phyloP scores from a whole-genome alignment of 2,329 filamentous ascomycete species.

The Pseudogymnoascus sp. region DNA sequence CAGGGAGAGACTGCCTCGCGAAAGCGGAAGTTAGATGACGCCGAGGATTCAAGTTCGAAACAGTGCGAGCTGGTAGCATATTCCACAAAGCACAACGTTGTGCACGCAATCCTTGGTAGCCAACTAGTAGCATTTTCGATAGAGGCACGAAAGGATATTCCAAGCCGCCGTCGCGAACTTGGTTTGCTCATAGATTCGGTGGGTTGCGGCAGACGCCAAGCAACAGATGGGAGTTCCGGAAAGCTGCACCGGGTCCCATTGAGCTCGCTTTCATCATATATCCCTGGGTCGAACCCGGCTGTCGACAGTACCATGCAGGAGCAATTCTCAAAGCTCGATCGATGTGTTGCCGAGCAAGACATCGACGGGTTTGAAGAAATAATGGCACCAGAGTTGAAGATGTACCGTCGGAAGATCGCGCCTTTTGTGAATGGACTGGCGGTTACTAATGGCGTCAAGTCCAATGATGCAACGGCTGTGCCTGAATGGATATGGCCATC shows the following conservation, averaged over 20 bases:
- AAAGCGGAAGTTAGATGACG: constrained; percentile 21
- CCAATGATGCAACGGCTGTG: constrained; percentile 27
- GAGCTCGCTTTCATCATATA: constrained; percentile 15
- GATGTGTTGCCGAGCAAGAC: constrained; percentile 28
- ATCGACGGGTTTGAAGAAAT: constrained; percentile 33
- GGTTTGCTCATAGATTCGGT: constrained; percentile 66
- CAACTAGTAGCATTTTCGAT: constrained; percentile 61
- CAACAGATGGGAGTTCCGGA: constrained; percentile 32
- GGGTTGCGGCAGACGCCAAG: constrained; percentile 44
- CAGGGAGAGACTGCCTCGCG: constrained; percentile 13
- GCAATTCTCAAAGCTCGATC: constrained; percentile 26
- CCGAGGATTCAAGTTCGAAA: constrained; percentile 11
- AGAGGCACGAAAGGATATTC: constrained; percentile 49
- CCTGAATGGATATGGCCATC: constrained; percentile 34
- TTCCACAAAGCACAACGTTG: constrained; percentile 57
- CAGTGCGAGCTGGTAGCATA: constrained; percentile 46
- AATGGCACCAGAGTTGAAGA: constrained; percentile 30
- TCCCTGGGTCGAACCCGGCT: constrained; percentile 19
- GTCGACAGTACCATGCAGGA: constrained; percentile 15
- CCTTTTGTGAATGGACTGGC: neutral
- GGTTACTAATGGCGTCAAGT: neutral
- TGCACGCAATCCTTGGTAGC: constrained; percentile 54
- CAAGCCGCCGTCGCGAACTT: constrained; percentile 45
- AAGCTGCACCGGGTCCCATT: constrained; percentile 20
- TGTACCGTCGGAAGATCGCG: constrained; percentile 13